Conservation (phyloP, 169 alveolate species). For the Cryptosporidium sp. region DNA sequence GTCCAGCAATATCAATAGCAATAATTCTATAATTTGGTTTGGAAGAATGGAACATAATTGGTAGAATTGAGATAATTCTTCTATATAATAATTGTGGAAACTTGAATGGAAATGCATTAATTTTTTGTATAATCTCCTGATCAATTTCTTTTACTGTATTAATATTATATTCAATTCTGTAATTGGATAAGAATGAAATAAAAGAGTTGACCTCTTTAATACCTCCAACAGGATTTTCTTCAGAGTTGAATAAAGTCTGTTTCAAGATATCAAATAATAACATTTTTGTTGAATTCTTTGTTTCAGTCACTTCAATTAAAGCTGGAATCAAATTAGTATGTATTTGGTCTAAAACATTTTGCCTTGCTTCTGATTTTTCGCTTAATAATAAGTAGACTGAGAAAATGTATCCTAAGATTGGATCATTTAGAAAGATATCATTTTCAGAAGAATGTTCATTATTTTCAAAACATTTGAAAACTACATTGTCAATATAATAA, state of each 20-base stretch:
- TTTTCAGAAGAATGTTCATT: neutral
- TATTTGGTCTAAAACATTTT: conserved; percentile 37
- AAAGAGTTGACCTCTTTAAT: conserved; percentile 62
- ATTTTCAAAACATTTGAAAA: neutral
- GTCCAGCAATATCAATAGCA: conserved; percentile 46
- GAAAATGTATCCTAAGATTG: conserved; percentile 36
- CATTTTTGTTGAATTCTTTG: conserved; percentile 46
- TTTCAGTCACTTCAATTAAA: conserved; percentile 20
- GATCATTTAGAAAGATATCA: conserved; percentile 58
- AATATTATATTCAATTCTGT: conserved; percentile 3
- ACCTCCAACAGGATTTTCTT: neutral
- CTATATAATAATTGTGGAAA: conserved; percentile 54
- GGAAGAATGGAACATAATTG: conserved; percentile 53
- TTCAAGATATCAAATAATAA: conserved; percentile 53
- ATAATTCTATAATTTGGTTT: conserved; percentile 51
- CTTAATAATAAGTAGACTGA: conserved; percentile 42
- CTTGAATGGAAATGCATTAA: conserved; percentile 27
- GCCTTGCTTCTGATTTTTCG: conserved; percentile 65
- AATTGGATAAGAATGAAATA: conserved; percentile 54
- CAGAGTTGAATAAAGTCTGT: conserved; percentile 37
- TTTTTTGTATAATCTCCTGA: neutral
- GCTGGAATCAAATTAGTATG: conserved; percentile 35
- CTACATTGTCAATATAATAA: conserved; percentile 40
- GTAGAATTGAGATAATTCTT: conserved; percentile 58
- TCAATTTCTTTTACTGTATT: conserved; percentile 7